A percentile compares a stretch with the other conserved stretches of the same genome.
Conservation (phyloP, 1,284 basidiomycete genomes). For the Puccinia horiana region DNA sequence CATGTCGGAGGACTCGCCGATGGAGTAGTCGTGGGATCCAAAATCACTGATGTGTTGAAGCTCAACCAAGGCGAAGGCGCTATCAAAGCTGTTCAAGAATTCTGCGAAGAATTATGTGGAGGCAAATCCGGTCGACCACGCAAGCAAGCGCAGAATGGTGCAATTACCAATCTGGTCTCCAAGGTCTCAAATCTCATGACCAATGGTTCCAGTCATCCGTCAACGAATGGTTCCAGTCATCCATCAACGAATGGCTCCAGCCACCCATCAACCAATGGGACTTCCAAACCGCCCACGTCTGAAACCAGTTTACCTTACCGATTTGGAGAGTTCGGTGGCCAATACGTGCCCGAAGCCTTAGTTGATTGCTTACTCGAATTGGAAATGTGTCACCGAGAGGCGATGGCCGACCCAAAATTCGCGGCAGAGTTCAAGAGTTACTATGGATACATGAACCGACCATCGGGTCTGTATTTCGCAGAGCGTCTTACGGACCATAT, state of each 20-base stretch:
- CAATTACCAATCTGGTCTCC: background rate
- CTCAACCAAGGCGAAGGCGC: slow-evolving; percentile 51
- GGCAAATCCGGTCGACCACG: background rate
- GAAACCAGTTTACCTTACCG: slow-evolving; percentile 61
- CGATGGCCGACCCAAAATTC: slow-evolving; percentile 84
- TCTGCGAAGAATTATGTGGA: slow-evolving; percentile 32
- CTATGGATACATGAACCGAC: slow-evolving; percentile 86
- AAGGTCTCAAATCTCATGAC: background rate
- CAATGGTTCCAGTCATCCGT: background rate
- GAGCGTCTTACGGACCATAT: slow-evolving; percentile 73
- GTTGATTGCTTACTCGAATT: slow-evolving; percentile 88
- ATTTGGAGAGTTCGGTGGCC: slow-evolving; percentile 94
- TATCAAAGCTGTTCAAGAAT: slow-evolving; percentile 50
- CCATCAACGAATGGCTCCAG: background rate
- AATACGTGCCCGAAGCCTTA: slow-evolving; percentile 93
- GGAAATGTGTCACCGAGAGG: slow-evolving; percentile 83
- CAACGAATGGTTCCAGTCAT: background rate
- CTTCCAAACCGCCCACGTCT: background rate
- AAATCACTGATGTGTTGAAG: slow-evolving; percentile 78
- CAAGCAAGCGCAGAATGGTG: background rate
- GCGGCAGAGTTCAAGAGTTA: slow-evolving; percentile 87
- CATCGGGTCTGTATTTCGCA: slow-evolving; percentile 72
- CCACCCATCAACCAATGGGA: background rate
- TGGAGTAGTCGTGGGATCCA: slow-evolving; percentile 90
- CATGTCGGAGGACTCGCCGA: slow-evolving; percentile 76